Evolutionary conservation across 2,329 filamentous ascomycete species (phyloP).

Genomic region (Geosmithia morbida): DNA sequence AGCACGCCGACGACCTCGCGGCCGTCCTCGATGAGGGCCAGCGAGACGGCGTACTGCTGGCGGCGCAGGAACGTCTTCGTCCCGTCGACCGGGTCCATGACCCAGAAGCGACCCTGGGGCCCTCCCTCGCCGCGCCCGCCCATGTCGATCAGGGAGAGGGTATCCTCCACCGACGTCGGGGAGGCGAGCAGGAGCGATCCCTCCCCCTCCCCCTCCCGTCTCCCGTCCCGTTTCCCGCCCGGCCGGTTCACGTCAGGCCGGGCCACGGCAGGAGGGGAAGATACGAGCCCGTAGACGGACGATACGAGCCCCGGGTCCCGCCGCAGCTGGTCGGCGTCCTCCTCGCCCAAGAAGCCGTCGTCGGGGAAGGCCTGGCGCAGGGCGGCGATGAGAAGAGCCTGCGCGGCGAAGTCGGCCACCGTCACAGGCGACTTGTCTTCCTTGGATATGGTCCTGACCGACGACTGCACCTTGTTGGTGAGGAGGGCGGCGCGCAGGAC

Average conservation of each 20-base stretch:
- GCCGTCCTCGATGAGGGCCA: constrained; percentile 43
- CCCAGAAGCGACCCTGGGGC: constrained; percentile 34
- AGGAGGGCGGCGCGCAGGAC: constrained; percentile 41
- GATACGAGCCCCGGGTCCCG: constrained; percentile 28
- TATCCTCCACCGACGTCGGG: constrained; percentile 33
- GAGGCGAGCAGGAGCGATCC: constrained; percentile 12
- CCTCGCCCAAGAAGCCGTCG: constrained; percentile 48
- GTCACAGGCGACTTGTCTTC: constrained; percentile 46
- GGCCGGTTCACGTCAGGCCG: constrained; percentile 5
- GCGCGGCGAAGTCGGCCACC: constrained; percentile 48
- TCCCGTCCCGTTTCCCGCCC: too few relatives aligned
- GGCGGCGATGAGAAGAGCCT: constrained; percentile 44
- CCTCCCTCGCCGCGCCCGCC: constrained; percentile 28
- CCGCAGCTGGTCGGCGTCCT: constrained; percentile 38
- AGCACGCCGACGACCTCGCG: constrained; percentile 42
- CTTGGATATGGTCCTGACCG: constrained; percentile 37
- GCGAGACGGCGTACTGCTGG: constrained; percentile 47
- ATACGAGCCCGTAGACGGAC: constrained; percentile 41
- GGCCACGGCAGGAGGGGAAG: constrained; percentile 6
- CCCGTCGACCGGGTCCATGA: constrained; percentile 51
- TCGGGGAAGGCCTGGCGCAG: constrained; percentile 36
- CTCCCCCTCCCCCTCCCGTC: too few relatives aligned
- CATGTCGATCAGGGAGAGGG: constrained; percentile 47
- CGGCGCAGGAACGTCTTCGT: constrained; percentile 46
- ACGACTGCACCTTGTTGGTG: constrained; percentile 31